These are phyloP conservation scores for Candolleomyces eurysporus DNA, from an alignment of 768 basidiomycete species.

Conservation along the genomic window DNA sequence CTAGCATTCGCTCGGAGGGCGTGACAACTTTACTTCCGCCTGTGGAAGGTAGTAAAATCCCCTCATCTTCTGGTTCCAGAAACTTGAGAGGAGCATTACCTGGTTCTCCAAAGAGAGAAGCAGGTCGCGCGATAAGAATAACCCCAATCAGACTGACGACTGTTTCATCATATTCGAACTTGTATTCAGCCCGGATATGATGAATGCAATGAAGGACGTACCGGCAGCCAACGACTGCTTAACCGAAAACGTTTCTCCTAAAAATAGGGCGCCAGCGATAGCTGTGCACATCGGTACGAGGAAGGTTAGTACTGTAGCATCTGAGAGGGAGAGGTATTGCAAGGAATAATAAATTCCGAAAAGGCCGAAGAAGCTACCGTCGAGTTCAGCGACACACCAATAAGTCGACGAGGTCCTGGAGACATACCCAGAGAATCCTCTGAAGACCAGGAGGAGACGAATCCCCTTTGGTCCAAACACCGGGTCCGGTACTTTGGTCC, in stretches of 20 bases:
- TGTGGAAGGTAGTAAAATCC: conserved; percentile 16
- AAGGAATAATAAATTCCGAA: conserved; percentile 71
- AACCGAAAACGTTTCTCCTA: conserved; percentile 57
- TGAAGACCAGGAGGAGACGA: conserved; percentile 48
- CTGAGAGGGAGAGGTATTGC: conserved; percentile 73
- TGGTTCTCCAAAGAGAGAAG: conserved; percentile 60
- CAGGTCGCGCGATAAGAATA: conserved; percentile 77
- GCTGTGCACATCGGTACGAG: conserved; percentile 66
- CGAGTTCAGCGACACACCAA: neutral
- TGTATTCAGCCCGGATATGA: neutral
- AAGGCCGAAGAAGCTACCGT: conserved; percentile 64
- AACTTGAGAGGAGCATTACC: neutral
- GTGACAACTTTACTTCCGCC: conserved; percentile 21
- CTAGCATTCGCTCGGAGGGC: conserved; percentile 46
- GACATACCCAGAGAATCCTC: conserved; percentile 65
- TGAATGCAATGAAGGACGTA: conserved; percentile 20
- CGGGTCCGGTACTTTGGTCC: conserved; percentile 49
- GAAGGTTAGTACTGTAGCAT: conserved; percentile 77
- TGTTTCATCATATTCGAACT: conserved; percentile 13
- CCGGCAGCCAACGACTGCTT: conserved; percentile 53
- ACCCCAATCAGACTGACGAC: conserved; percentile 74
- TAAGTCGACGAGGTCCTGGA: neutral
- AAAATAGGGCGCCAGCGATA: conserved; percentile 56
- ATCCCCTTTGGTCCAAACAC: conserved; percentile 70
- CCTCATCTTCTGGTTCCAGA: conserved; percentile 1